These are phyloP conservation scores for Acacia acuminata DNA, from an alignment of 306 rosid species.

Conservation along the genomic window DNA sequence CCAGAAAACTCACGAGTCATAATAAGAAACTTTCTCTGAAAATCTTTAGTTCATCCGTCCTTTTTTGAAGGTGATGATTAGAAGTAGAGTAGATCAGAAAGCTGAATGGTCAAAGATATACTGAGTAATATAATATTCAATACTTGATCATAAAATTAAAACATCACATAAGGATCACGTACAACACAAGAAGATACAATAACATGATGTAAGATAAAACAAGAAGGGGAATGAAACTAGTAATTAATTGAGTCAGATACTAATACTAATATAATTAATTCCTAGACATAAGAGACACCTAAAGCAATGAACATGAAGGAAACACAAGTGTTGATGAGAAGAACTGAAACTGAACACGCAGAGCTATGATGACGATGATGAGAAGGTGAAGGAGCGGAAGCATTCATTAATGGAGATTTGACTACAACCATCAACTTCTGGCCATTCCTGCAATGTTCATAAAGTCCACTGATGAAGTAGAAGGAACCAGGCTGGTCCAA, in stretches of 20 bases:
- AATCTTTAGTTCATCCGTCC: neutral
- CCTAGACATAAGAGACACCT: constrained; percentile 27
- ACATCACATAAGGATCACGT: neutral
- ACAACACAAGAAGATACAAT: neutral
- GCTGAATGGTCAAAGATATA: neutral
- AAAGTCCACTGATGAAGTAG: constrained; percentile 75
- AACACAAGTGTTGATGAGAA: neutral
- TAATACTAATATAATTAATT: neutral
- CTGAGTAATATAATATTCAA: neutral
- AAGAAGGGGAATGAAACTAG: neutral
- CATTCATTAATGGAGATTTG: constrained; percentile 46
- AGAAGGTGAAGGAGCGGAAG: constrained; percentile 47
- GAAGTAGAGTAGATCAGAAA: neutral
- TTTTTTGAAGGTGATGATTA: neutral
- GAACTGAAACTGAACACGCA: constrained; percentile 32
- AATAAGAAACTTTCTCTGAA: neutral
- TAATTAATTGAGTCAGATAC: no score
- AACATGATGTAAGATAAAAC: neutral
- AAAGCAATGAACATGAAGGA: neutral
- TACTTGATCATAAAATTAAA: neutral
- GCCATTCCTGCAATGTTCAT: constrained; percentile 66
- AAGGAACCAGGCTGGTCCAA: constrained; percentile 70
- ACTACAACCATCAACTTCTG: constrained; percentile 66
- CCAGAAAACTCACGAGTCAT: neutral
- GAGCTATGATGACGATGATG: constrained; percentile 5